A percentile compares a stretch with the other conserved stretches of the same genome.
Evolutionary conservation across 257 asterid genomes (phyloP).

Genomic region (Fraxinus pennsylvanica): DNA sequence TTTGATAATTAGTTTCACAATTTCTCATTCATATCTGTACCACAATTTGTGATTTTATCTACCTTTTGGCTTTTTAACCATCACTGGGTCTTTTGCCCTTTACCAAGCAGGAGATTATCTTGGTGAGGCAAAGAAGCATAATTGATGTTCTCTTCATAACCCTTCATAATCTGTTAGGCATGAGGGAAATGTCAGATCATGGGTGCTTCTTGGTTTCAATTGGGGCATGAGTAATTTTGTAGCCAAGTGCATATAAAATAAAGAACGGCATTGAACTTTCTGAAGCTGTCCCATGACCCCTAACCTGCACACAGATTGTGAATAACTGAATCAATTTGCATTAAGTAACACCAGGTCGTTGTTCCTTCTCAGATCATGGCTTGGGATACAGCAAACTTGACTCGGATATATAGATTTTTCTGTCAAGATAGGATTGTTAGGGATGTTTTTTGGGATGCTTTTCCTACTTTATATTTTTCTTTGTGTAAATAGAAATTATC

Average conservation of each 20-base stretch:
- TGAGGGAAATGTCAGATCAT: not conserved
- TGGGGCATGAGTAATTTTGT: not conserved
- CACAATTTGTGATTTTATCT: not conserved
- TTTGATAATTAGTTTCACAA: conserved; percentile 1
- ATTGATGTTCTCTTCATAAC: not conserved
- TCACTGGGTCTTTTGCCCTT: not conserved
- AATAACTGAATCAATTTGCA: not conserved
- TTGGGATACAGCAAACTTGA: not conserved
- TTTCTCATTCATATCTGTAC: not conserved
- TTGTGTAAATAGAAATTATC: not conserved
- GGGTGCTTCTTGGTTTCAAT: not conserved
- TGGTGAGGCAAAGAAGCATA: conserved; percentile 2
- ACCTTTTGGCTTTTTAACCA: not conserved
- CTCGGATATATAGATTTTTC: not conserved
- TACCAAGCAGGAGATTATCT: not conserved
- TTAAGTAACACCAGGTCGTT: not conserved
- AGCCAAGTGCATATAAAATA: too few relatives aligned
- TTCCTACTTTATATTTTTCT: not conserved
- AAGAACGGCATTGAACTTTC: too few relatives aligned
- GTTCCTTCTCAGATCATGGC: not conserved
- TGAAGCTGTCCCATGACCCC: not conserved
- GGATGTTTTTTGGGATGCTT: not conserved
- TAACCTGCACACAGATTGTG: not conserved
- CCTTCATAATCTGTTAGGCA: not conserved
- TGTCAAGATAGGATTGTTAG: not conserved